Base-by-base conservation (phyloP, 2,329 filamentous ascomycete species). In the Aspergillus ibericus region DNA sequence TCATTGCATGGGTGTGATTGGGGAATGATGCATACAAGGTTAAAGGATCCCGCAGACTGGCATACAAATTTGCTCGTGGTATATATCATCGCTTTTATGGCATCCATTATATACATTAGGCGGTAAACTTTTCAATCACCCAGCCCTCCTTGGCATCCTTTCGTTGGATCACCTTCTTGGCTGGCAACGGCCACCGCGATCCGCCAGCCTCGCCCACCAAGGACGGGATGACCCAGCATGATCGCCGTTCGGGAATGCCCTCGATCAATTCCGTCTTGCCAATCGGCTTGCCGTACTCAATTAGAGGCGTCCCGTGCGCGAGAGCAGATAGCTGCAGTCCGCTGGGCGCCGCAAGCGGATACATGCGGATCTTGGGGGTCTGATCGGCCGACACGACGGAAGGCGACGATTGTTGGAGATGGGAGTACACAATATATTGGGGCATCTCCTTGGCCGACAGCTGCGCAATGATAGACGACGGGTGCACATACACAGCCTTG, bases 281-380 rank as follows among this genome's bases (percentile, higher is more conserved):
- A 71, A 97, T 88, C 1, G 95, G 93, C 79, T 98, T 98, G 3
- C 92, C 91, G 65, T 93, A 92, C 36, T 85, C 85, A 20, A 98
- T 75, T 55, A 99, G 78, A 50, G 92, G 91, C 12, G 95, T 98
- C 0, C 90, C 91, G 71, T 92, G 89, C 5, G 92, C 91, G 55
- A 98, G 80, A 1, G 85, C 86, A 4, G 90, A 85, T 5, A 99
- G 82, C 72, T 96, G 90, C 2, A 84, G 83, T 1, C 86, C 89
- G 15, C 87, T 90, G 6, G 96, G 81, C 27, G 93, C 86, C 2
- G 92, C 93, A 18, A 99, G 82, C 3, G 93, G 85, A 71, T 93
- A 90, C 90, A 99, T 96, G 44, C 95, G 81, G 29, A 92, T 92
- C 76, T 90, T 92, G 16, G 88, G 82, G 47, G 75, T 78, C 67